Conservation (phyloP, 1,139 yeast genomes). For the Candida gigantensis region DNA sequence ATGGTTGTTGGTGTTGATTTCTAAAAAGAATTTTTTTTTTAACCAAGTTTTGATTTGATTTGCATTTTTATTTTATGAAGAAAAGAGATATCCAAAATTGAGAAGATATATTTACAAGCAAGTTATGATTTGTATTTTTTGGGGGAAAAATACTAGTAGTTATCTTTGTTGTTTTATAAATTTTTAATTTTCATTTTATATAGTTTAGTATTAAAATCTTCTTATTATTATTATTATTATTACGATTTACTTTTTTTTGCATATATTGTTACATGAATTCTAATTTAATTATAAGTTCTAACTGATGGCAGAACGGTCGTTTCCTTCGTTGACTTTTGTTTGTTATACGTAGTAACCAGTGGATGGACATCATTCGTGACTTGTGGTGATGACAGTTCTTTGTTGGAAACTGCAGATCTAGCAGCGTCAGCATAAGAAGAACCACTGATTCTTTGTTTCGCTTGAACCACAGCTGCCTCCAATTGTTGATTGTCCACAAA, state of each 20-base stretch:
- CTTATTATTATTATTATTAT: background rate
- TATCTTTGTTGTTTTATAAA: background rate
- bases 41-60: background rate
- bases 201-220: background rate
- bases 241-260: background rate
- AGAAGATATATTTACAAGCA: background rate
- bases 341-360: slow-evolving; percentile 9
- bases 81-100: background rate
- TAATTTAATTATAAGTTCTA: background rate
- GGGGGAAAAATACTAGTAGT: slow-evolving; percentile 4
- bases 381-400: too few species aligned
- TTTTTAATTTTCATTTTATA: background rate
- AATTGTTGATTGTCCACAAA: slow-evolving; percentile 7
- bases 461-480: slow-evolving; percentile 12
- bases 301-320: slow-evolving; percentile 1
- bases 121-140: slow-evolving; percentile 2
- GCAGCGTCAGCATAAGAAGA: slow-evolving; percentile 42
- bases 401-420: slow-evolving; percentile 43
- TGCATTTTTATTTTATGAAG: slow-evolving; percentile 4
- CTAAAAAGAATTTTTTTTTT: slow-evolving; percentile 18
- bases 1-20: slow-evolving; percentile 92
- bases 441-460: slow-evolving; percentile 6
- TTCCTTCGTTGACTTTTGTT: background rate
- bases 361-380: slow-evolving; percentile 11
- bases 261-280: background rate